Percentiles rank a stretch among this genome's conserved stretches.
These are phyloP conservation scores for Teunomyces tritomae DNA, from an alignment of 805 yeast species.

Conservation along the genomic window DNA sequence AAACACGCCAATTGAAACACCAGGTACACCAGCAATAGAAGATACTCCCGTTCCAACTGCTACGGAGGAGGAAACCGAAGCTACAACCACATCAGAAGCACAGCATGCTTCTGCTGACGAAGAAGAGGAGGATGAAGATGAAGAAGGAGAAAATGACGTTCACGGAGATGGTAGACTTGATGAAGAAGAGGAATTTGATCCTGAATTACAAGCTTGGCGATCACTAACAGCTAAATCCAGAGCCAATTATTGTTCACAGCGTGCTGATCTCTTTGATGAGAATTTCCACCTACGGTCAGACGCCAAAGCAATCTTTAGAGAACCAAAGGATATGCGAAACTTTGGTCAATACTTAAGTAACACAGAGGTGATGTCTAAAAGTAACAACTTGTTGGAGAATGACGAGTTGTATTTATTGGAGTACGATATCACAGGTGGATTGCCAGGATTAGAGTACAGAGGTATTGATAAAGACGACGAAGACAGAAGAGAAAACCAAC, in stretches of 20 bases:
- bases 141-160: constrained; percentile 26
- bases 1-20: constrained; percentile 14
- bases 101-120: constrained; percentile 19
- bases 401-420: constrained; percentile 72
- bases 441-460: constrained; percentile 60
- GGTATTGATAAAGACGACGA: constrained; percentile 50
- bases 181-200: constrained; percentile 65
- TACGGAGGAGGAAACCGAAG: constrained; percentile 6
- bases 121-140: constrained; percentile 31
- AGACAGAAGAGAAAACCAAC: constrained; percentile 32
- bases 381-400: constrained; percentile 46
- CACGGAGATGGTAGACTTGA: constrained; percentile 32
- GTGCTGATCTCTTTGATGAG: constrained; percentile 63
- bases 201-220: constrained; percentile 82
- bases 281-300: constrained; percentile 58
- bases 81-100: constrained; percentile 15
- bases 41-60: constrained; percentile 12
- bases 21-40: constrained; percentile 8
- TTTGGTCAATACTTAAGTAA: constrained; percentile 45
- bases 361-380: constrained; percentile 39
- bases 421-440: constrained; percentile 77
- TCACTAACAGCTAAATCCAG: constrained; percentile 75
- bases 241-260: constrained; percentile 66
- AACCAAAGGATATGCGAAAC: constrained; percentile 65
- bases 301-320: constrained; percentile 67